Evolutionary conservation across 306 rosid species (phyloP).

Genomic region (Dryas alaskensis): DNA sequence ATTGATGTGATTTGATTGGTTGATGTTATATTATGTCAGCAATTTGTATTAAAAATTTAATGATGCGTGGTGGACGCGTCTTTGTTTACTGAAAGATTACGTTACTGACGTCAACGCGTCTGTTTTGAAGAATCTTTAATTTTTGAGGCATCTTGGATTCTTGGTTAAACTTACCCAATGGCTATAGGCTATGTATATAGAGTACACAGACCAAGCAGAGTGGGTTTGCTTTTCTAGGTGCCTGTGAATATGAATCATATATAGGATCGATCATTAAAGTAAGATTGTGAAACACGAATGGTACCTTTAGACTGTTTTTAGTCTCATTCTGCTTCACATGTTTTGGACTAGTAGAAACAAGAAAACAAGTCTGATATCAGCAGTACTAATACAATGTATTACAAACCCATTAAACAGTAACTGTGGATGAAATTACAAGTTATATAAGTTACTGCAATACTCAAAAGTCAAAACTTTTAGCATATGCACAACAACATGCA

Average conservation of each 20-base stretch:
- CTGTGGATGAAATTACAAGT: neutral
- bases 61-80: neutral
- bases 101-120: slow-evolving; percentile 5
- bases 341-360: neutral
- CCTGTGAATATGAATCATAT: neutral
- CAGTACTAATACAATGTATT: no score
- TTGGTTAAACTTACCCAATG: neutral
- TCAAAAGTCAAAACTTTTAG: no score
- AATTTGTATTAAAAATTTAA: neutral
- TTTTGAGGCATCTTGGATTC: neutral
- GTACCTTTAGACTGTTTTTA: neutral
- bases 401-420: neutral
- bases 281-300: slow-evolving; percentile 6
- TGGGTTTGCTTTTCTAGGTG: neutral
- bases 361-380: no score
- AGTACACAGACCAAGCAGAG: neutral
- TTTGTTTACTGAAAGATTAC: neutral
- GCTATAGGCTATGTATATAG: neutral
- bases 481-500: no score
- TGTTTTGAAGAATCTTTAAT: neutral
- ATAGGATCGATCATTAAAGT: neutral
- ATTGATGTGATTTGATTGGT: neutral
- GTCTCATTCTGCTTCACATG: neutral
- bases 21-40: no score
- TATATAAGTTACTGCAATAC: neutral